phyloP scores from a whole-genome alignment of 371 early-diverging fungal species.

The Saksenaea vasiformis region DNA sequence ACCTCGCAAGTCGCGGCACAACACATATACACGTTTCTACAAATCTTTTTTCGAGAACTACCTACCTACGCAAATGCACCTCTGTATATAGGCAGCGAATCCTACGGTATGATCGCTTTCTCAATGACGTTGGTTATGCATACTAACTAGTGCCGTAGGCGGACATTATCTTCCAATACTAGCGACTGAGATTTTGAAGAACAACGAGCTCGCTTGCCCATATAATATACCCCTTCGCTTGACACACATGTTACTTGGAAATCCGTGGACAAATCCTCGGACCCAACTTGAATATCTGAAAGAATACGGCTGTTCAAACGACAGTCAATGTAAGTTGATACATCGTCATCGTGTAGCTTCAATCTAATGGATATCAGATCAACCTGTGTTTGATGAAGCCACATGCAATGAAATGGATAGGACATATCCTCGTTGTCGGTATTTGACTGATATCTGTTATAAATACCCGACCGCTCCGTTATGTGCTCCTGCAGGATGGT shows the following conservation, averaged over 20 bases:
- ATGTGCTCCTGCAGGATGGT: constrained; percentile 76
- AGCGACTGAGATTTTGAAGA: constrained; percentile 58
- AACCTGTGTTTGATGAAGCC: constrained; percentile 24
- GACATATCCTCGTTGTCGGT: constrained; percentile 65
- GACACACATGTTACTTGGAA: constrained; percentile 32
- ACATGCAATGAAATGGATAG: constrained; percentile 66
- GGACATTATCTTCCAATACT: constrained; percentile 86
- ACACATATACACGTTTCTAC: constrained; percentile 67
- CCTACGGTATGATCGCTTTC: constrained; percentile 36
- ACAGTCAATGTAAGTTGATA: neutral
- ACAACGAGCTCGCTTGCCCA: neutral
- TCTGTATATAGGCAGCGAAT: constrained; percentile 66
- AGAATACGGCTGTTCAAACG: neutral
- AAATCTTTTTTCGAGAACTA: constrained; percentile 71
- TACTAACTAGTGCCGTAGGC: constrained; percentile 21
- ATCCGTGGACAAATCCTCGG: neutral
- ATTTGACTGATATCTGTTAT: constrained; percentile 75
- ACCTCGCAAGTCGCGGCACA: constrained; percentile 55
- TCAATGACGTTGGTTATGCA: neutral
- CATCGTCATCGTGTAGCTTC: neutral
- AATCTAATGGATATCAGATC: neutral
- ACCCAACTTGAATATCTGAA: neutral
- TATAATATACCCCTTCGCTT: constrained; percentile 42
- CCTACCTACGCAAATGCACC: constrained; percentile 27
- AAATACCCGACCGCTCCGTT: constrained; percentile 65